Base-by-base conservation (phyloP, 495 filamentous ascomycete genomes). In the Tuber magnatum region DNA sequence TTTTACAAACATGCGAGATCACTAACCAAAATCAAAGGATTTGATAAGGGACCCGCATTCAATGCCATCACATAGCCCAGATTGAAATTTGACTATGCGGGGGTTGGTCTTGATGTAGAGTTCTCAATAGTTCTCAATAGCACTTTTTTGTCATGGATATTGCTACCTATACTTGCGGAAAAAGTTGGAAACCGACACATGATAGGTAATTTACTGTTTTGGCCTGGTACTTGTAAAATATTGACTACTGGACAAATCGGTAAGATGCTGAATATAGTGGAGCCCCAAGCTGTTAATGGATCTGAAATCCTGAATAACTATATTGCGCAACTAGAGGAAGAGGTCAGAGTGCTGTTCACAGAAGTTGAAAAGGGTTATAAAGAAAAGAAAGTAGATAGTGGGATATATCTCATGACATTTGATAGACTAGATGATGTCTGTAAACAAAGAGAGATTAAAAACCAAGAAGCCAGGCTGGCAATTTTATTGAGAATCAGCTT, bases 331-430 rank as follows among this genome's bases (percentile, higher is more conserved):
- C 97, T 93, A 1, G 95, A 99, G 86, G 95, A 99, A 85, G 98
- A 99, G 83, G 93, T 99, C 81, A 89, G 95, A 78, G 98, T 97
- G 84, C 88, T 99, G 69, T 99, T 99, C 77, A 94, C 93, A 39
- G 95, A 99, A 84, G 95, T 94, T 44, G 96, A 99, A 85, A 95
- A 97, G 83, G 95, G 98, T 80, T 97, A 97, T 83, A 97, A 97
- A 83, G 93, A 97, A 84, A 97, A 95, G 84, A 94, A 94, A 18
- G 94, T 97, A 77, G 94, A 97, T 82, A 97, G 93, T 80, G 94
- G 90, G 20, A 87, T 98, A 32, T 95, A 99, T 83, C 97, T 99
- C 81, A 99, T 99, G 84, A 99, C 98, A 76, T 99, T 99, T 79
- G 95, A 99, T 81, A 95, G 98, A 84, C 84, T 99, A 69, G 95